These are phyloP conservation scores for Toxoplasma gondii DNA, from an alignment of 169 alveolate species.

Conservation along the genomic window DNA sequence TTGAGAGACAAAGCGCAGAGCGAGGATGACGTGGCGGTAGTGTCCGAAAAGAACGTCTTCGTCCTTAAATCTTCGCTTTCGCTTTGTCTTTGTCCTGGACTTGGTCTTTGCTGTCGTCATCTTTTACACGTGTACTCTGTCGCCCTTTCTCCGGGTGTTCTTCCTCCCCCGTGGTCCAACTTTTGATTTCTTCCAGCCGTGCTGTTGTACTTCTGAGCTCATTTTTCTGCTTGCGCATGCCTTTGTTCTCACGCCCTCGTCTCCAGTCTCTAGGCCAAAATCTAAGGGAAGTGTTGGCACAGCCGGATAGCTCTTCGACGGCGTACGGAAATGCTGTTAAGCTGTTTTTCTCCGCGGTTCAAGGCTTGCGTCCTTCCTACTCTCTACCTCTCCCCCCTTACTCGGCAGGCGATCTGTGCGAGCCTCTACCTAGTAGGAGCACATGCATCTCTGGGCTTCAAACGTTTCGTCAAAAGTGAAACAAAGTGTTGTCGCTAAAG, in stretches of 20 bases:
- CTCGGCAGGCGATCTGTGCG: neutral
- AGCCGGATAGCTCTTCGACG: slow-evolving; percentile 12
- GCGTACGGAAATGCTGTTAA: neutral
- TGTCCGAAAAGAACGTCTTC: no score
- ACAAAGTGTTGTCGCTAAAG: no score
- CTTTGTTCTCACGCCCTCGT: neutral
- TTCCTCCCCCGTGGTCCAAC: neutral
- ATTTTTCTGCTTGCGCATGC: neutral
- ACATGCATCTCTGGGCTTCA: neutral
- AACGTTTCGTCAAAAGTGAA: neutral
- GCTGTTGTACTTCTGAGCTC: neutral
- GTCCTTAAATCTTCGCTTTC: no score
- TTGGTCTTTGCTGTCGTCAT: no score
- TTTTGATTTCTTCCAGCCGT: neutral
- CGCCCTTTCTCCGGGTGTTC: no score
- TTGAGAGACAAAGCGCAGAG: no score
- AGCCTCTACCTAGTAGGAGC: slow-evolving; percentile 47
- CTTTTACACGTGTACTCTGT: no score
- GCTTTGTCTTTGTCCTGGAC: no score
- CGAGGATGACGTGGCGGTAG: no score
- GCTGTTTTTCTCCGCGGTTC: slow-evolving; percentile 56
- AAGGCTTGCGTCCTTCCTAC: slow-evolving; percentile 49
- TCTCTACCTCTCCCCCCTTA: slow-evolving; percentile 46
- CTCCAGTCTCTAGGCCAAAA: slow-evolving; percentile 11
- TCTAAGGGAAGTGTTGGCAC: neutral